A percentile compares a stretch with the other conserved stretches of the same genome.
These are phyloP conservation scores for Simplicillium aogashimaense DNA, from an alignment of 2,329 filamentous ascomycete genomes.

Conservation along the genomic window DNA sequence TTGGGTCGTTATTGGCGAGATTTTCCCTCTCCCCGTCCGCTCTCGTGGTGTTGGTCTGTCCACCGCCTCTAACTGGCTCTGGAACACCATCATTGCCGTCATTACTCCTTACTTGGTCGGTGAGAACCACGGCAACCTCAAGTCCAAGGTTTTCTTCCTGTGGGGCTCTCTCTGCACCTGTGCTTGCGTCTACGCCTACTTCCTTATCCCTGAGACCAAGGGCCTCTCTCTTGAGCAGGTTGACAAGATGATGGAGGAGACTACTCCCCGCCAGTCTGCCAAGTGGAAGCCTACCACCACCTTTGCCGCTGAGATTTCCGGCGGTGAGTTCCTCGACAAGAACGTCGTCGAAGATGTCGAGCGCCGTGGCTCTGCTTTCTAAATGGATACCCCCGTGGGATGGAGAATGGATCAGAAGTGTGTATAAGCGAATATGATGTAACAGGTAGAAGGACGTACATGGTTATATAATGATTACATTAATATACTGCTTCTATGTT, in stretches of 20 bases:
- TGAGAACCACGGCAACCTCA: constrained; percentile 51
- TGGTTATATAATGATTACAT: too few species aligned
- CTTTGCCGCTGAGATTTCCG: constrained; percentile 44
- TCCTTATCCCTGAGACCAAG: constrained; percentile 67
- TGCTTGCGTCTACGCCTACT: constrained; percentile 57
- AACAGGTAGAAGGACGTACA: constrained; percentile 4
- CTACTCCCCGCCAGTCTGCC: constrained; percentile 63
- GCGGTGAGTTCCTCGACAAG: constrained; percentile 24
- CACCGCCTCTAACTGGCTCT: constrained; percentile 85
- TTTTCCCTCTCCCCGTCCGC: constrained; percentile 82
- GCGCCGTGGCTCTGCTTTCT: constrained; percentile 20
- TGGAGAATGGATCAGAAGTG: not conserved
- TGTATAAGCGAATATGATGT: not conserved
- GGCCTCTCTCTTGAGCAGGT: constrained; percentile 71
- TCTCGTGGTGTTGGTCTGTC: constrained; percentile 79
- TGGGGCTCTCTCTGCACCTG: constrained; percentile 59
- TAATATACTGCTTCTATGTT: too few species aligned
- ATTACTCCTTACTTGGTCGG: constrained; percentile 67
- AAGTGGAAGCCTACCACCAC: constrained; percentile 67
- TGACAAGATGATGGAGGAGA: constrained; percentile 84
- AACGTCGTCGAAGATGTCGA: constrained; percentile 15
- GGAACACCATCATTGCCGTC: constrained; percentile 66
- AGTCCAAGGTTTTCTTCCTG: constrained; percentile 63
- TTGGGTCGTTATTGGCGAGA: constrained; percentile 80
- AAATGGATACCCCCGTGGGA: constrained; percentile 7